Base-by-base conservation (phyloP, 305 asterid genomes). In the Solanum hybrid region DNA sequence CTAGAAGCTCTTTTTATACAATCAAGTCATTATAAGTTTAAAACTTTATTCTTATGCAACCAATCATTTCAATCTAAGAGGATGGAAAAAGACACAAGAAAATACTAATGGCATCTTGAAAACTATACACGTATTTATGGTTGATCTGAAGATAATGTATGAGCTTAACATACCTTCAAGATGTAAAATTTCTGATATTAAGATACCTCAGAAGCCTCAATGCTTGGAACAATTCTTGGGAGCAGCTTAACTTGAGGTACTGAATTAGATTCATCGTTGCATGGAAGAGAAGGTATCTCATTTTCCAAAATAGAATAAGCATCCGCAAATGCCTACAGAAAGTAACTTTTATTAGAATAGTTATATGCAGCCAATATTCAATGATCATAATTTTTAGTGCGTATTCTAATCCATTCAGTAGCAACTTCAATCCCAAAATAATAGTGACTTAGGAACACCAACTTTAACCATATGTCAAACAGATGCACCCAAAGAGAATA, bases 301-400 rank as follows among this genome's bases (percentile, higher is more conserved):
- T 91, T 94, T 92, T 95, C 96, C 91, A 97, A 93, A 95, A 95
- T 95, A 88, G 97, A 94, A 96, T 97, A 93, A 91, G 99, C 99
- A 96, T 97, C 99, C 11, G 99, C 98, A 93, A 96, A 97, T 90
- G 99, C 99, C 99, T 97, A 95, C 92, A 91, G 86, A 89, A 92
- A 85, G 88, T 31, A 85, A 57, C 31, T 51, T 85, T 31, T 84
- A 31, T 51, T 57, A 57, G 31, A 85, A 85, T 57, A 31, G 42
- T 57, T 31, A 31, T 85, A 85, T 85, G 22, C n/a, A 33, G 20
- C 31, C 42, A 57, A 51, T 11, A 33, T 61, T 57, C 76, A 22
- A 57, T 20, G 88, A 85, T 20, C 34, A 85, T 85, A 85, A 85
- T 31, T 85, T 57, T 31, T 57, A 31, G 13, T 22, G 46, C 34